Base-by-base conservation (phyloP, 331 rosid genomes). In the Quercus tomentella region DNA sequence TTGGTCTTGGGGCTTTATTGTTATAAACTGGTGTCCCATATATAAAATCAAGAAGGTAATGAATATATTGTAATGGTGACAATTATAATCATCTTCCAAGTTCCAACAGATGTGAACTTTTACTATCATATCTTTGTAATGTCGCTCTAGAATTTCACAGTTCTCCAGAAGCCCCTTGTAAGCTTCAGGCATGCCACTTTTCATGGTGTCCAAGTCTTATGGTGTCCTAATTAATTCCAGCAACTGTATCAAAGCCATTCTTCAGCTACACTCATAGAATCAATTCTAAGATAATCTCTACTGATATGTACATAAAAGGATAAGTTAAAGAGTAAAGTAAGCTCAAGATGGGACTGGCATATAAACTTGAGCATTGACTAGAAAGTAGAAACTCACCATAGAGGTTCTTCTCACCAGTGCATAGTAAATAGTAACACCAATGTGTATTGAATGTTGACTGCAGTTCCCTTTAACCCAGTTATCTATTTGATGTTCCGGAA, bases 61-160 rank as follows among this genome's bases (percentile, higher is more conserved):
- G 22, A 7, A 55, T 77, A 55, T 77, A 41, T 41, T 41, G 63
- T 10, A 56, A 55, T 12, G 54, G 31, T 30, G 45, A 56, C 8
- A 30, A 63, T 23, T 12, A 6, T 23, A 22, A 18, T 26, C 3
- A 45, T 69, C 57, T 56, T 66, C 65, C 20, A 41, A 8, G 45
- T 56, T 66, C 65, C 20, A 41, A 8, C 37, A 18, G 21, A 72
- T 56, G 49, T 30, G 35, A 60, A 62, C 9, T 54, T 51, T 83
- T 83, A 95, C 99, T 93, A 91, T 96, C 99, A 95, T 95, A 81
- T 93, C 96, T 89, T 88, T 95, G 90, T 96, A 96, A 87, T 96
- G 99, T 49, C 85, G 63, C 89, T 91, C 99, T 63, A 93, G 90
- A 86, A 96, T 89, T 86, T 89, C 87, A 80, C 97, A 96, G 72